These are phyloP conservation scores for Paramecium biaurelia DNA, from an alignment of 73 alveolate genomes.

Conservation along the genomic window DNA sequence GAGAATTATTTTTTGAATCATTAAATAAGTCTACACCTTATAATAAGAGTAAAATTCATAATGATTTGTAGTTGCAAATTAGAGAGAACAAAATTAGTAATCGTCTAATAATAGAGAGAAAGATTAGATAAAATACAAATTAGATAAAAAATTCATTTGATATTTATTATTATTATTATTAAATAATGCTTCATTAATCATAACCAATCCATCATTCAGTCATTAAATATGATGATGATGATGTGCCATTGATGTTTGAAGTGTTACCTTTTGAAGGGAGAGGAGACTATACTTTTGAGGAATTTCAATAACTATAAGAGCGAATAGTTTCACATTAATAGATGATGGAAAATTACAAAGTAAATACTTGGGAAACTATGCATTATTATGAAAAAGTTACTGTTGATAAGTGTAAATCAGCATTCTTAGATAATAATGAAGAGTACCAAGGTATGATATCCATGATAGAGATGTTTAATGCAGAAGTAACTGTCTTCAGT, in stretches of 20 bases:
- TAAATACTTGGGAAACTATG: slow-evolving; percentile 23
- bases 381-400: slow-evolving; percentile 30
- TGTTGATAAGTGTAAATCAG: background rate
- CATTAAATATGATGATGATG: background rate
- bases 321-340: background rate
- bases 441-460: slow-evolving; percentile 5
- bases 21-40: slow-evolving; percentile 1
- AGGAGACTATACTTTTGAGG: background rate
- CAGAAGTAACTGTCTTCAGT: background rate
- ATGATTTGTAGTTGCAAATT: background rate
- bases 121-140: background rate
- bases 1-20: background rate
- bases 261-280: background rate
- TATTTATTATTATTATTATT: background rate
- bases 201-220: background rate
- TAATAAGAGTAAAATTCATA: background rate
- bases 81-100: background rate
- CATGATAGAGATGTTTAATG: slow-evolving; percentile 32
- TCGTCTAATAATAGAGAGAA: background rate
- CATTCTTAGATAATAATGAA: slow-evolving; percentile 7
- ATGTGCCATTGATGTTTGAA: background rate
- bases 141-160: background rate
- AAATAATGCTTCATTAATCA: background rate
- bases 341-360: slow-evolving; percentile 8
- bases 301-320: background rate